Base-by-base conservation (phyloP, 1,139 yeast genomes). In the Sugiyamaella xylanicola region DNA sequence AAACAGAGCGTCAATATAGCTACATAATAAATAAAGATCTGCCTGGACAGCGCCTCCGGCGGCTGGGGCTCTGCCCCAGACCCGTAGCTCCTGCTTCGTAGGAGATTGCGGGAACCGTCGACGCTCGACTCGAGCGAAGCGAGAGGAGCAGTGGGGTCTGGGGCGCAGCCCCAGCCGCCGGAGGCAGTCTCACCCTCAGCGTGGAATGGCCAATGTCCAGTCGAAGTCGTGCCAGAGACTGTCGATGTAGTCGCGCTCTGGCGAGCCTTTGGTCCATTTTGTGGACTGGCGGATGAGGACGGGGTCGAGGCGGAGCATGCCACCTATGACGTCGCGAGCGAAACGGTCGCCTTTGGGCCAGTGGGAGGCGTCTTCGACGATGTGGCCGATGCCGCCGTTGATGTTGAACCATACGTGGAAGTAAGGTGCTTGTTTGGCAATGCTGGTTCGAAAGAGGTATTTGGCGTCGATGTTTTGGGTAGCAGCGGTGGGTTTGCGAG, bases 301-400 rank as follows among this genome's bases (percentile, higher is more conserved):
- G 4, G 72, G 69, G 51, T 77, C 81, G 2, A 69, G 59, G 4
- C 68, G 70, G 22, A 78, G 58, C 62, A 78, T 63, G 3, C 80
- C 80, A 9, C 80, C 82, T 39, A 79, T 64, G 5, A 78, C 72
- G 45, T 74, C 72, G 36, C 82, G 64, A 2, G 77, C 80, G 64
- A 79, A 77, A 42, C 71, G 56, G 57, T 78, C 83, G 4, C 74
- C 77, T 39, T 63, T 62, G 0, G 83, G 82, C 83, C 83, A 79
- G 8, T 54, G 50, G 1, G 61, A 51, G 0, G 63, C 52, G 54
- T 76, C 72, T 56, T 79, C 82, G 4, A 79, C 72, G n/a, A 79
- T 76, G 63, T 79, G 83, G 1, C 81, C 83, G 46, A 76, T 55
- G 0, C 83, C 83, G 9, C 82, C 82, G 52, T 75, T 72, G 9